These are phyloP conservation scores for Psilocybe tampanensis DNA, from an alignment of 768 basidiomycete genomes.

Conservation along the genomic window DNA sequence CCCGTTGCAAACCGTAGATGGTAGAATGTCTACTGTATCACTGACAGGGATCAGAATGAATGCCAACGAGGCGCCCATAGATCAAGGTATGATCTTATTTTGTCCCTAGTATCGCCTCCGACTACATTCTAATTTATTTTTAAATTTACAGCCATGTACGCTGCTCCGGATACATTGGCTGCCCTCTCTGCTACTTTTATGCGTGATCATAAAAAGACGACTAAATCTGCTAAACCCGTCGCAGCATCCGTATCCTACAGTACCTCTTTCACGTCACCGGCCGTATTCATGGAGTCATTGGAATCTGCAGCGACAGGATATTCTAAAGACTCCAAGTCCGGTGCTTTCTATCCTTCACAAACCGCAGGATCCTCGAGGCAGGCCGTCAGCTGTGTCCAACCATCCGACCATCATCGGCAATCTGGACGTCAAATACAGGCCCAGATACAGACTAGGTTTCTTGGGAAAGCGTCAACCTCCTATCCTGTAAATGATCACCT, in stretches of 20 bases:
- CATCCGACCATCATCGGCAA: constrained; percentile 1
- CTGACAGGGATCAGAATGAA: constrained; percentile 18
- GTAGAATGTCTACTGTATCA: constrained; percentile 18
- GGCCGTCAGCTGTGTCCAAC: not conserved
- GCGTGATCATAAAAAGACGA: constrained; percentile 23
- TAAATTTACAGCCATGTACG: constrained; percentile 15
- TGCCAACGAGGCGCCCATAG: constrained; percentile 9
- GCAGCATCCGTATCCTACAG: constrained; percentile 8
- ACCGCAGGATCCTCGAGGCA: constrained; percentile 9
- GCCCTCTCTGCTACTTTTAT: constrained; percentile 23
- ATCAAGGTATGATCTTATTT: constrained; percentile 5
- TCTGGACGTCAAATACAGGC: constrained; percentile 6
- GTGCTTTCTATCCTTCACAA: not conserved
- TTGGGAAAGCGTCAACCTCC: not conserved
- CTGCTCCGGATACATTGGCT: constrained; percentile 23
- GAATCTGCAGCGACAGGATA: not conserved
- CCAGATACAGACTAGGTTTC: constrained; percentile 1
- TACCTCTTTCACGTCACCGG: constrained; percentile 11
- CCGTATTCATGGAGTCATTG: constrained; percentile 1
- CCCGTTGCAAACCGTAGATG: constrained; percentile 15
- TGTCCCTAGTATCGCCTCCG: not conserved
- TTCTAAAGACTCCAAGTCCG: not conserved
- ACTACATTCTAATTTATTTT: not conserved
- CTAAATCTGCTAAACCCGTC: constrained; percentile 12
- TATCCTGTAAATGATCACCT: not conserved